Evolutionary conservation across 2,329 filamentous ascomycete genomes (phyloP), one percentile per base, ranked within the genome.

Genomic region (Aspergillus glaucus): DNA sequence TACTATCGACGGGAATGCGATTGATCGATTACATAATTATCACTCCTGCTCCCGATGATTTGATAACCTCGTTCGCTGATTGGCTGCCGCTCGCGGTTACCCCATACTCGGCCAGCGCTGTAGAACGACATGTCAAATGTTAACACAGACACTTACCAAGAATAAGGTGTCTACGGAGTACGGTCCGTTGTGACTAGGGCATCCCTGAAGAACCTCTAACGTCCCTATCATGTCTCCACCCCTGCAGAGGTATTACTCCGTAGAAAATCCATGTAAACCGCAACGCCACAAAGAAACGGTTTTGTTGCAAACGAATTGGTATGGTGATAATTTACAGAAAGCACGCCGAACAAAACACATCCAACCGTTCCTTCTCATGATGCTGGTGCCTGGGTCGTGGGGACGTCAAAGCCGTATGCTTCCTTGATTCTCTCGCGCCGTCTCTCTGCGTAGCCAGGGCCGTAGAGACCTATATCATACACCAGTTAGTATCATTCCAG

Each of bases 351-450:
- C 34, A 37, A 37, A 37, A 37, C 34, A 37, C 34, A 17, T 37
- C n/a, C 34, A 37, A 19, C 34, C n/a, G 34, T 8, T 37, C 34
- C 12, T 19, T 37, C 59, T 68, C 61, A 71, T 66, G 68, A 70
- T 49, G 70, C 65, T 45, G 69, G 62, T 55, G 64, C 61, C 47
- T 63, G 63, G 53, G 85, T 80, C 48, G 83, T 79, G 63, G 85
- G 81, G 63, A 95, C 84, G 57, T 95, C 89, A 63, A 94, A 81
- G 50, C 90, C 89, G 64, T 95, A 95, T 70, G 84, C 88, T 72
- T 89, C 85, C 79, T 88, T 85, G 69, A 96, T 79, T 60, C 88
- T 80, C 74, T 90, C 78, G 57, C 82, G 81, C 69, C 91, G 84
- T 69, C 91, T 79, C 76, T 95, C 88, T 60, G 88, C 86, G 66